phyloP scores from a whole-genome alignment of 768 basidiomycete genomes.

The Termitomyces sp. region DNA sequence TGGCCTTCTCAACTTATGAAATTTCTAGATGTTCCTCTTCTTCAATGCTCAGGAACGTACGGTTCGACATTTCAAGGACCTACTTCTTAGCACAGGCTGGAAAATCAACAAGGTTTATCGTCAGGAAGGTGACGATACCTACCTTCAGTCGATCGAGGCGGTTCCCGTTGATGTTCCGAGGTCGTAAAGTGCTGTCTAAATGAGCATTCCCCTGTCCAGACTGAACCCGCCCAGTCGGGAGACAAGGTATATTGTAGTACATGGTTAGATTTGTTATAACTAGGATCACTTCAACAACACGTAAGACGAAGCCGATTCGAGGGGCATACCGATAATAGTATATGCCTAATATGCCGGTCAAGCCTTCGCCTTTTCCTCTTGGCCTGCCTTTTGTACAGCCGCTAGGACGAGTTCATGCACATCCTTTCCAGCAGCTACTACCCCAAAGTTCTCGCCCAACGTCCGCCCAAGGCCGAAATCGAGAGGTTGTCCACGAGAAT shows the following conservation, averaged over 20 bases:
- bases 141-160: neutral
- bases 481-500: conserved; percentile 75
- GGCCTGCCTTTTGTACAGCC: conserved; percentile 64
- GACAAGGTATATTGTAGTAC: neutral
- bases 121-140: conserved; percentile 1
- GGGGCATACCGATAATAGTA: too few species aligned
- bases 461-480: conserved; percentile 88
- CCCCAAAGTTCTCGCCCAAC: conserved; percentile 82
- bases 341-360: neutral
- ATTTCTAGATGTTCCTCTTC: conserved; percentile 35
- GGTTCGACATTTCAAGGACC: conserved; percentile 26
- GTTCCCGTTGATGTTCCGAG: neutral
- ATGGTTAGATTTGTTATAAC: neutral
- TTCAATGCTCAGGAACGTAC: conserved; percentile 42
- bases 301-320: neutral
- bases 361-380: conserved; percentile 32
- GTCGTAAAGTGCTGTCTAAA: neutral
- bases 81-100: conserved; percentile 34
- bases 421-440: conserved; percentile 78
- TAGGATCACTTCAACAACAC: neutral
- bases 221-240: neutral
- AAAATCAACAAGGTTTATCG: conserved; percentile 17
- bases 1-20: neutral
- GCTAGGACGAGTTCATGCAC: conserved; percentile 68
- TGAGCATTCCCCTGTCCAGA: neutral